Conservation (phyloP, 768 basidiomycete species). For the Hemileccinum rubropunctum region DNA sequence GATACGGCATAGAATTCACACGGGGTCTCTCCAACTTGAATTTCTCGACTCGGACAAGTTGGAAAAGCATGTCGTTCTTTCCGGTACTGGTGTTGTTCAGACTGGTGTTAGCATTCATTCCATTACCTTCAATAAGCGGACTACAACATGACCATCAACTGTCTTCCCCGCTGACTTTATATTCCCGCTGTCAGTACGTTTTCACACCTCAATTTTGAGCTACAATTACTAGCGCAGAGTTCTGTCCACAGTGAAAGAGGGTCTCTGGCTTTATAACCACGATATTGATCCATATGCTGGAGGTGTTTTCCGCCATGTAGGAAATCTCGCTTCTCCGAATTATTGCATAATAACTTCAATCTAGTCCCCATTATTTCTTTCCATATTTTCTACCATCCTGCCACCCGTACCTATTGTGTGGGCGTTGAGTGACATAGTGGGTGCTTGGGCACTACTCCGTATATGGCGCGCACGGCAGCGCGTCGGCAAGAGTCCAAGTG, state of each 20-base stretch:
- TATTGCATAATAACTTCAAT: neutral
- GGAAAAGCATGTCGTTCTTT: conserved; percentile 32
- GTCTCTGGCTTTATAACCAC: conserved; percentile 74
- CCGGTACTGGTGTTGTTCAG: conserved; percentile 45
- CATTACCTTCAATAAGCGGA: conserved; percentile 38
- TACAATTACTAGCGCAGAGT: conserved; percentile 2
- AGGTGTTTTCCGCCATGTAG: conserved; percentile 81
- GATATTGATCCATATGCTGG: conserved; percentile 88
- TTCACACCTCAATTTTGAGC: neutral
- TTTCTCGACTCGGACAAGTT: too few species aligned
- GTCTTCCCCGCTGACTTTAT: conserved; percentile 78
- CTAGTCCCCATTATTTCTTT: conserved; percentile 80
- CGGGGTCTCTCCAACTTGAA: neutral
- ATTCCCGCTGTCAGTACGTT: conserved; percentile 61
- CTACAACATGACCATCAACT: conserved; percentile 74
- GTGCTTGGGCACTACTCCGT: conserved; percentile 63
- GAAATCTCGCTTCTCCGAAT: conserved; percentile 22
- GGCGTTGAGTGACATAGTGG: conserved; percentile 64
- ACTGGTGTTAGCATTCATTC: conserved; percentile 50
- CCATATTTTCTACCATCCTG: conserved; percentile 68
- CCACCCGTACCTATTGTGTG: conserved; percentile 64
- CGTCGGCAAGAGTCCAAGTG: conserved; percentile 34
- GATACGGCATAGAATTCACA: too few species aligned
- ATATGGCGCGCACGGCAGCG: conserved; percentile 68
- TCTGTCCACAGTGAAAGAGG: conserved; percentile 72